Evolutionary conservation across 257 asterid genomes (phyloP).

Genomic region (Fraxinus pennsylvanica): DNA sequence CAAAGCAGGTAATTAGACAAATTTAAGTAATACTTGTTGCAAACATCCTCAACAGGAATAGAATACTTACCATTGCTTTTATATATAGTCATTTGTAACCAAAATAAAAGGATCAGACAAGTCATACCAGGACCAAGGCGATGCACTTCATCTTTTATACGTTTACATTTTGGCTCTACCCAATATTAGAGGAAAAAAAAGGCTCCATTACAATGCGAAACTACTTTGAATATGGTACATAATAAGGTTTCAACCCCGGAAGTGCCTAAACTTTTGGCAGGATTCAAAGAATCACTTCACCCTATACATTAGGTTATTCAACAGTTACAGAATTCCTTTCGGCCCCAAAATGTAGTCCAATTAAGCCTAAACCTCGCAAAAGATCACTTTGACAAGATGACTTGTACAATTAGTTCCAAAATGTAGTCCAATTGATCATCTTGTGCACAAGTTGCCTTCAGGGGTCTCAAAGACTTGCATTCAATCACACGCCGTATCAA

Average conservation of each 20-base stretch:
- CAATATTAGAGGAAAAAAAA: constrained; percentile 20
- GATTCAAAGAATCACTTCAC: constrained; percentile 19
- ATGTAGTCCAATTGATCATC: constrained; percentile 16
- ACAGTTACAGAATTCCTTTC: constrained; percentile 9
- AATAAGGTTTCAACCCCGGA: constrained; percentile 15
- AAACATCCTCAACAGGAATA: constrained; percentile 24
- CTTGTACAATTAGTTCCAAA: constrained; percentile 22
- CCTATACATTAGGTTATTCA: constrained; percentile 21
- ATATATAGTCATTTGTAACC: constrained; percentile 27
- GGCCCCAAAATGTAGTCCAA: not conserved
- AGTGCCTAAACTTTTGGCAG: constrained; percentile 22
- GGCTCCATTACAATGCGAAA: constrained; percentile 22
- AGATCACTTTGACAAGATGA: constrained; percentile 19
- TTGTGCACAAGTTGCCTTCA: constrained; percentile 7
- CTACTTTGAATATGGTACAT: constrained; percentile 18
- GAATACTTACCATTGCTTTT: constrained; percentile 23
- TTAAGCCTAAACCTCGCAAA: constrained; percentile 17
- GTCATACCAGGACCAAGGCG: constrained; percentile 25
- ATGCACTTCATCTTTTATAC: constrained; percentile 14
- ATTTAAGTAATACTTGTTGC: not conserved
- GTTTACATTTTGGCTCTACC: constrained; percentile 21
- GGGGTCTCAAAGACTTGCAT: constrained; percentile 9
- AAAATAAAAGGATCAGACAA: constrained; percentile 22
- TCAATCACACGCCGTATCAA: constrained; percentile 23
- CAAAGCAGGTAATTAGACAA: constrained; percentile 20